A percentile compares a stretch with the other conserved stretches of the same genome.
phyloP scores from a whole-genome alignment of 2,329 filamentous ascomycete species.

The Aspergillaceae sp. region DNA sequence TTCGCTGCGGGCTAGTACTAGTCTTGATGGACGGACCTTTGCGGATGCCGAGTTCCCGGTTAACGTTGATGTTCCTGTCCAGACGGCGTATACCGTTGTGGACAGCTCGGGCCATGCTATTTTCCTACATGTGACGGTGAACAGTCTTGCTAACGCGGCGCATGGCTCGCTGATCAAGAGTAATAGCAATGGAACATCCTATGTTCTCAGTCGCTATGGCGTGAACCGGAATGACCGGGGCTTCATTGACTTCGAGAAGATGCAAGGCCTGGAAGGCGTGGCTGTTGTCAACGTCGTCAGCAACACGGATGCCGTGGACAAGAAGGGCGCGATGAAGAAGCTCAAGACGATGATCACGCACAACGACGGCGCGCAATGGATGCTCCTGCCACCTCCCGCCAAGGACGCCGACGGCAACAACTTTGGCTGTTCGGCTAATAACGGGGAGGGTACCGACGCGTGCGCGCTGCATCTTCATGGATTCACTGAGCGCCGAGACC shows the following conservation, averaged over 20 bases:
- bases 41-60: constrained; percentile 77
- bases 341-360: constrained; percentile 89
- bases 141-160: constrained; percentile 53
- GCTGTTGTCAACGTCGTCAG: constrained; percentile 75
- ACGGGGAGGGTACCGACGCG: constrained; percentile 47
- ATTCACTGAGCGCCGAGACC: constrained; percentile 82
- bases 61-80: constrained; percentile 69
- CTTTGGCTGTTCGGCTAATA: constrained; percentile 57
- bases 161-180: constrained; percentile 92
- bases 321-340: constrained; percentile 61
- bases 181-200: constrained; percentile 95
- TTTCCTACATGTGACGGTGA: constrained; percentile 85
- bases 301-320: constrained; percentile 58
- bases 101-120: constrained; percentile 92
- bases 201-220: constrained; percentile 69
- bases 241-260: constrained; percentile 94
- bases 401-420: constrained; percentile 62
- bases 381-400: constrained; percentile 61
- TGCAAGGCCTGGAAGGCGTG: constrained; percentile 84
- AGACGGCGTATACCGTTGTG: constrained; percentile 82
- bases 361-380: constrained; percentile 90
- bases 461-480: constrained; percentile 91
- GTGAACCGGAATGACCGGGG: constrained; percentile 72
- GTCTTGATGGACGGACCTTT: constrained; percentile 74
- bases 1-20: constrained; percentile 68